Evolutionary conservation across 2,329 filamentous ascomycete species (phyloP).

Genomic region (Nakataea oryzae): DNA sequence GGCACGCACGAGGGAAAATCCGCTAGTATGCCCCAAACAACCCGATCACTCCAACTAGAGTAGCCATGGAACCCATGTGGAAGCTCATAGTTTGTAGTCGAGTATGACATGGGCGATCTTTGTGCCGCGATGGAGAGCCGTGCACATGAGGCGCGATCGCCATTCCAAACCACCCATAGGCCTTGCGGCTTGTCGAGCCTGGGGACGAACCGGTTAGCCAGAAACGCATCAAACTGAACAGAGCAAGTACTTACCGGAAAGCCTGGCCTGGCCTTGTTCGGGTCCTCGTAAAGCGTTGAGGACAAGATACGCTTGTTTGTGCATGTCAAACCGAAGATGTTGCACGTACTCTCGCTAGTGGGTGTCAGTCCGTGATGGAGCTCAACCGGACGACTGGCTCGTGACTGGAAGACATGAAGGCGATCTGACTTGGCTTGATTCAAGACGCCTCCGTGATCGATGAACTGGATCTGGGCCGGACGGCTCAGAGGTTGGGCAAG

Average conservation of each 20-base stretch:
- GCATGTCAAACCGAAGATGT: not conserved
- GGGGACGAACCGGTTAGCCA: not conserved
- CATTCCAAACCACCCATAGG: too few relatives aligned
- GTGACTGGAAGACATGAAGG: not conserved
- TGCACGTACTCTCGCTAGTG: not conserved
- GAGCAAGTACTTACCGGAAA: not conserved
- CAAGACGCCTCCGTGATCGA: not conserved
- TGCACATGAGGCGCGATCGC: too few relatives aligned
- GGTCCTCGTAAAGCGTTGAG: not conserved
- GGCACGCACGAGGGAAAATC: too few relatives aligned
- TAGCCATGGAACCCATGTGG: too few relatives aligned
- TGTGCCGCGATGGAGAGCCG: too few relatives aligned
- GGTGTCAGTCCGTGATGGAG: not conserved
- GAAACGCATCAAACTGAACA: not conserved
- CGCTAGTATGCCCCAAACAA: too few relatives aligned
- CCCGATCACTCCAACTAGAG: too few relatives aligned
- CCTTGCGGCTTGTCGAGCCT: not conserved
- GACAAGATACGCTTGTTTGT: not conserved
- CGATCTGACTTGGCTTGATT: not conserved
- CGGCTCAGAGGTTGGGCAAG: conserved; percentile 56
- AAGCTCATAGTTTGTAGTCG: too few relatives aligned
- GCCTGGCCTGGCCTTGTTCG: not conserved
- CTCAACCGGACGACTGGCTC: not conserved
- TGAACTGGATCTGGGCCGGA: not conserved
- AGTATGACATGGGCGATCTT: too few relatives aligned